A percentile compares a stretch with the other conserved stretches of the same genome.
Evolutionary conservation across 306 rosid genomes (phyloP).

Genomic region (Rubus parviflorus): DNA sequence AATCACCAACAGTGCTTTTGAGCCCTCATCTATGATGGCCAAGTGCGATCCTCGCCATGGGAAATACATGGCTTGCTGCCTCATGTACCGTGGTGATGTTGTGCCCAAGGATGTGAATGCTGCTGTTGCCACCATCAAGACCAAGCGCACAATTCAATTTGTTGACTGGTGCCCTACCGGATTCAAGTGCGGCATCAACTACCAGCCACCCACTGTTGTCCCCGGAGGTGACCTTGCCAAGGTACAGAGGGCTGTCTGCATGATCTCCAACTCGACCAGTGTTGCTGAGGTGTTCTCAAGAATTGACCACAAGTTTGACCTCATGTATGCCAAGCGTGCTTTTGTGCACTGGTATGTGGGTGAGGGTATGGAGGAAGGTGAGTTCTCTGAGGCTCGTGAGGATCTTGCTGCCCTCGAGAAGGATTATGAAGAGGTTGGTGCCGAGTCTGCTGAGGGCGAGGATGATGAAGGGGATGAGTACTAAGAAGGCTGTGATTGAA

Average conservation of each 20-base stretch:
- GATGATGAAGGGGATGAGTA: constrained; percentile 71
- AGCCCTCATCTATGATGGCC: constrained; percentile 97
- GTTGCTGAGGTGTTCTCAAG: constrained; percentile 92
- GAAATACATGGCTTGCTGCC: constrained; percentile 93
- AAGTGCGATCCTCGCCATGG: constrained; percentile 96
- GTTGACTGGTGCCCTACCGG: constrained; percentile 99
- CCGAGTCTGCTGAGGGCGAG: constrained; percentile 74
- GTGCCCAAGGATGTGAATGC: constrained; percentile 95
- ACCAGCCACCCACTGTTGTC: constrained; percentile 92
- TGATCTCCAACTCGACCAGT: constrained; percentile 90
- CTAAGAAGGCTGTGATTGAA: constrained; percentile 20
- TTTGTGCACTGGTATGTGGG: constrained; percentile 98
- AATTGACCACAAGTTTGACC: constrained; percentile 86
- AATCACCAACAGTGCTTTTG: constrained; percentile 89
- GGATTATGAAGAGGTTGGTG: constrained; percentile 95
- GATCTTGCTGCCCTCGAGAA: constrained; percentile 94
- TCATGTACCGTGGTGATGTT: constrained; percentile 95
- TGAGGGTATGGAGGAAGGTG: constrained; percentile 99
- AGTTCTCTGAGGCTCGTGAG: constrained; percentile 93
- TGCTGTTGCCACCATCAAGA: constrained; percentile 84
- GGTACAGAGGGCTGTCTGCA: constrained; percentile 93
- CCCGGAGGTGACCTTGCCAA: constrained; percentile 95
- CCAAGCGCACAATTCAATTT: constrained; percentile 88
- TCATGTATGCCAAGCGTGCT: constrained; percentile 90
- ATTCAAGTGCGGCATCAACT: constrained; percentile 91